Percentiles rank a stretch among this genome's conserved stretches.
These are phyloP conservation scores for Scutellaria minor DNA, from an alignment of 257 asterid genomes.

Conservation along the genomic window DNA sequence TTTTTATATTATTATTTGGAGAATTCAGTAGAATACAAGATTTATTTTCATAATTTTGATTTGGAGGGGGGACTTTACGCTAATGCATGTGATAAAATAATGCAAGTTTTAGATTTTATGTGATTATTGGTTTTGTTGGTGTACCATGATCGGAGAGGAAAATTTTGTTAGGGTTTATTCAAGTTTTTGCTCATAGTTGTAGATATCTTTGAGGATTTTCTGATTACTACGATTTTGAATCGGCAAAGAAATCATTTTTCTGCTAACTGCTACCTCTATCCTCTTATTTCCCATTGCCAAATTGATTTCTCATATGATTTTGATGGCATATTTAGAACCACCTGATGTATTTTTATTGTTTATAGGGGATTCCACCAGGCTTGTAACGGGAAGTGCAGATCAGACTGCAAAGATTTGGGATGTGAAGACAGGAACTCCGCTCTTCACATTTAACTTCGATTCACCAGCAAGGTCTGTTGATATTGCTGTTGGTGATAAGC, in stretches of 20 bases:
- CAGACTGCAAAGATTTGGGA: slow-evolving; percentile 92
- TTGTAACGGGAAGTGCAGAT: slow-evolving; percentile 93
- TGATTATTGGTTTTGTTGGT: too few relatives aligned
- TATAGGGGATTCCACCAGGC: slow-evolving; percentile 78
- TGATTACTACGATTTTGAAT: background rate
- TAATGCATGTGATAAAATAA: too few relatives aligned
- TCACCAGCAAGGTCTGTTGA: slow-evolving; percentile 89
- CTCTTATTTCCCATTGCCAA: background rate
- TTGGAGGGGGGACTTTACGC: too few relatives aligned
- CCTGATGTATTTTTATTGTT: slow-evolving; percentile 14
- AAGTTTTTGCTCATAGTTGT: too few relatives aligned
- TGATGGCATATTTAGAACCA: background rate
- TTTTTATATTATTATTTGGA: too few relatives aligned
- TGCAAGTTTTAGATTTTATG: too few relatives aligned
- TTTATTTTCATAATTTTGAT: too few relatives aligned
- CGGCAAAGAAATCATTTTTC: background rate
- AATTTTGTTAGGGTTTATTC: too few relatives aligned
- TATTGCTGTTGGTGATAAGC: slow-evolving; percentile 76
- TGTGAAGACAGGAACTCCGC: slow-evolving; percentile 65
- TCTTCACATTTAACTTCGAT: slow-evolving; percentile 71
- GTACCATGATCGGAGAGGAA: too few relatives aligned
- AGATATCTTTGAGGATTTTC: background rate
- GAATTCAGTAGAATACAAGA: too few relatives aligned
- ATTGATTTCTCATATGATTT: background rate
- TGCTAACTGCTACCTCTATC: background rate